Conservation (phyloP, 2,329 filamentous ascomycete genomes). For the Colletotrichum liriopes region DNA sequence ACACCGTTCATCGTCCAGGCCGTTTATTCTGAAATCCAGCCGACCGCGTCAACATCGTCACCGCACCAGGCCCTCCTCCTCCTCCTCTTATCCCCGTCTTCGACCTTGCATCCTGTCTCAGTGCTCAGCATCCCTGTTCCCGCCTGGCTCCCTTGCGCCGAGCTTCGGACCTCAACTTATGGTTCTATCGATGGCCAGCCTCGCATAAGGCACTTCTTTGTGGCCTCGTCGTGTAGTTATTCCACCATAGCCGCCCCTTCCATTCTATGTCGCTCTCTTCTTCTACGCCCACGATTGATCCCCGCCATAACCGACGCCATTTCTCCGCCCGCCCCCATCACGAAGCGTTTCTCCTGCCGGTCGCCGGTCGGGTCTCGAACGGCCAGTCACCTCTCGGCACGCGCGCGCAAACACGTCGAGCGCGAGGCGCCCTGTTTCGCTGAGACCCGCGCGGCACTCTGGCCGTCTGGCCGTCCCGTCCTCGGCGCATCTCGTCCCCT, state of each 20-base stretch:
- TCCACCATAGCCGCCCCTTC: neutral
- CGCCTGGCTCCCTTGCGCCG: neutral
- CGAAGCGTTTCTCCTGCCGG: conserved; percentile 14
- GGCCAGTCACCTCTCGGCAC: conserved; percentile 20
- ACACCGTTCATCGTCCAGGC: neutral
- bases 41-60: neutral
- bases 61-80: neutral
- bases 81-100: neutral
- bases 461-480: neutral
- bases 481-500: neutral
- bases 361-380: conserved; percentile 21
- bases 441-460: conserved; percentile 20
- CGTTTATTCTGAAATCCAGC: neutral
- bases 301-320: neutral
- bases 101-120: neutral
- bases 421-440: conserved; percentile 20
- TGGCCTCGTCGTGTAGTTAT: neutral
- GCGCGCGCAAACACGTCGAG: conserved; percentile 23
- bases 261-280: neutral
- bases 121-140: neutral
- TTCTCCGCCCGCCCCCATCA: neutral
- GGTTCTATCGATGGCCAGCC: neutral
- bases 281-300: neutral
- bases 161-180: neutral
- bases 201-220: conserved; percentile 8